These are phyloP conservation scores for Ulmus americana DNA, from an alignment of 331 rosid genomes.

Conservation along the genomic window DNA sequence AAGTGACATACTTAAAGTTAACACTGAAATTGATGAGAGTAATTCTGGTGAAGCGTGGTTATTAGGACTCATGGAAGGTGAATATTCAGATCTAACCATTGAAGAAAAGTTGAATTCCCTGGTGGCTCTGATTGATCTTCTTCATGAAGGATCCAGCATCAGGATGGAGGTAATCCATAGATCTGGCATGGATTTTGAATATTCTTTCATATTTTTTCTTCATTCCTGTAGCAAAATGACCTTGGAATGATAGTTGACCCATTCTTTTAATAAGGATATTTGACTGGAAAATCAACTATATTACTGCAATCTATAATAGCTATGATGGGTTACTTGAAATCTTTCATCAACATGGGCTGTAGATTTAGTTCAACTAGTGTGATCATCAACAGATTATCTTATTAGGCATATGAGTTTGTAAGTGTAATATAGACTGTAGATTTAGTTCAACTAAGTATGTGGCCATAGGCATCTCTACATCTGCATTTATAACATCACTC, in stretches of 20 bases:
- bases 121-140: constrained; percentile 81
- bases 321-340: constrained; percentile 4
- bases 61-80: constrained; percentile 87
- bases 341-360: background rate
- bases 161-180: constrained; percentile 58
- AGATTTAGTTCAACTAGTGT: no score
- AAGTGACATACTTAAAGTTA: constrained; percentile 28
- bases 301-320: background rate
- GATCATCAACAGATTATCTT: background rate
- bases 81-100: constrained; percentile 77
- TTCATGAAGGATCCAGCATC: constrained; percentile 67
- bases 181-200: constrained; percentile 6
- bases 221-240: background rate
- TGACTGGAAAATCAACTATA: background rate
- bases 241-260: background rate
- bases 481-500: background rate
- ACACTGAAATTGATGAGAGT: constrained; percentile 91
- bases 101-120: constrained; percentile 82
- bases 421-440: background rate
- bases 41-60: constrained; percentile 87
- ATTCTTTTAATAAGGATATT: background rate
- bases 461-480: background rate
- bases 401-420: background rate
- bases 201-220: constrained; percentile 6
- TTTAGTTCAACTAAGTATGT: no score